Base-by-base conservation (phyloP, 2,329 filamentous ascomycete species). In the Volutella citrinella region DNA sequence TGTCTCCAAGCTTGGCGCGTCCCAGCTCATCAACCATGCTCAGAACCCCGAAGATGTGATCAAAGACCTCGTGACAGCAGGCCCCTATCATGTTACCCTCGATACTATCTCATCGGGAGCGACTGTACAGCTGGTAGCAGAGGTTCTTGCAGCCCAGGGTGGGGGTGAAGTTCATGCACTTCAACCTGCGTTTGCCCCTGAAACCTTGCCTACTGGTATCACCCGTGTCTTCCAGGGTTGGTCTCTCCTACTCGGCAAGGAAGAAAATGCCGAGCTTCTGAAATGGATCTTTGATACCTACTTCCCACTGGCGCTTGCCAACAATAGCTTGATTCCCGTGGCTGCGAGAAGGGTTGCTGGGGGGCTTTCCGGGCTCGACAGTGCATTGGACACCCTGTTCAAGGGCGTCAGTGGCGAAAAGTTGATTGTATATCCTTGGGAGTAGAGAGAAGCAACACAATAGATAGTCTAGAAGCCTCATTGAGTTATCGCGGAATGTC, bases 401-500 rank as follows among this genome's bases (percentile, higher is more conserved):
- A 48, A 45, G 26, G 41, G 45, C 16, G 45, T 48, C 2, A 48
- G 44, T 11, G 30, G 41, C 10, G 41, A 45, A n/a, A 48, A 48
- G 38, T 22, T 48, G 18, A n/a, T 48, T n/a, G 26, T 48, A 14
- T 25, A n/a, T n/a, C n/a, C n/a, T n/a, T n/a, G n/a, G n/a, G n/a
- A n/a, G n/a, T n/a, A n/a, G n/a, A n/a, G n/a, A n/a, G n/a, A n/a
- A n/a, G n/a, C n/a, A n/a, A n/a, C n/a, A n/a, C n/a, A n/a, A n/a
- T n/a, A n/a, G n/a, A n/a, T n/a, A n/a, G n/a, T n/a, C n/a, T n/a
- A n/a, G n/a, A n/a, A n/a, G n/a, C n/a, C n/a, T n/a, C n/a, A n/a
- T n/a, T n/a, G n/a, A n/a, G n/a, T n/a, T n/a, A n/a, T n/a, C n/a
- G n/a, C n/a, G n/a, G n/a, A n/a, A n/a, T n/a, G n/a, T n/a, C n/a